A percentile compares a stretch with the other conserved stretches of the same genome.
These are phyloP conservation scores for Annulohypoxylon stygium DNA, from an alignment of 495 filamentous ascomycete genomes.

Conservation along the genomic window DNA sequence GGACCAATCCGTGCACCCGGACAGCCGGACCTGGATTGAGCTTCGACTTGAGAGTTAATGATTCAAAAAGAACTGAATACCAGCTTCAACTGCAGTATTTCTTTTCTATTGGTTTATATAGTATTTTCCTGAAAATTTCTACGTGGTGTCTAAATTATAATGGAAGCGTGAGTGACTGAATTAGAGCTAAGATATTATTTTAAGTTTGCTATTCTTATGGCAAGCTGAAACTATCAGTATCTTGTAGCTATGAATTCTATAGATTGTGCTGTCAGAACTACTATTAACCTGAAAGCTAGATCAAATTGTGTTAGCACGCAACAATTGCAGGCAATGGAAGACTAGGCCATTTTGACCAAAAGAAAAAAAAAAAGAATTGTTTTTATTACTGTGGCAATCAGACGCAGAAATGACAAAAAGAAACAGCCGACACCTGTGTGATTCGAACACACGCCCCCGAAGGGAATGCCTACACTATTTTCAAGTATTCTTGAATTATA, in stretches of 20 bases:
- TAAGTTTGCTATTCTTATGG: too few species aligned
- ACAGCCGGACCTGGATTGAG: not conserved
- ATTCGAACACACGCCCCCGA: conserved; percentile 23
- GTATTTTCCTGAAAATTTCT: not conserved
- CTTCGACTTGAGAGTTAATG: not conserved
- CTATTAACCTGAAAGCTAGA: too few species aligned
- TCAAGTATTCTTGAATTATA: not conserved
- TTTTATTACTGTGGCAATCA: too few species aligned
- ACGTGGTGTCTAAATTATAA: not conserved
- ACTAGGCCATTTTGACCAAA: not conserved
- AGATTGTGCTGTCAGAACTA: too few species aligned
- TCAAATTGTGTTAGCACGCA: too few species aligned
- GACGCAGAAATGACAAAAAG: not conserved
- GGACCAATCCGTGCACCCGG: not conserved
- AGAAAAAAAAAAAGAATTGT: not conserved
- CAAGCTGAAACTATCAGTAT: too few species aligned
- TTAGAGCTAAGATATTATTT: too few species aligned
- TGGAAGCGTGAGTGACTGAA: not conserved
- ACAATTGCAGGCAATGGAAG: too few species aligned
- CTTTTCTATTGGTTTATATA: not conserved
- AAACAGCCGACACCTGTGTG: conserved; percentile 10
- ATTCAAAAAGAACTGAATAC: not conserved
- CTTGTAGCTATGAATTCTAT: not conserved
- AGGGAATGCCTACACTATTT: conserved; percentile 11
- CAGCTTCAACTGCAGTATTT: not conserved